These are phyloP conservation scores for Crucihimalaya himalaica DNA, from an alignment of 345 rosid genomes.

Conservation along the genomic window DNA sequence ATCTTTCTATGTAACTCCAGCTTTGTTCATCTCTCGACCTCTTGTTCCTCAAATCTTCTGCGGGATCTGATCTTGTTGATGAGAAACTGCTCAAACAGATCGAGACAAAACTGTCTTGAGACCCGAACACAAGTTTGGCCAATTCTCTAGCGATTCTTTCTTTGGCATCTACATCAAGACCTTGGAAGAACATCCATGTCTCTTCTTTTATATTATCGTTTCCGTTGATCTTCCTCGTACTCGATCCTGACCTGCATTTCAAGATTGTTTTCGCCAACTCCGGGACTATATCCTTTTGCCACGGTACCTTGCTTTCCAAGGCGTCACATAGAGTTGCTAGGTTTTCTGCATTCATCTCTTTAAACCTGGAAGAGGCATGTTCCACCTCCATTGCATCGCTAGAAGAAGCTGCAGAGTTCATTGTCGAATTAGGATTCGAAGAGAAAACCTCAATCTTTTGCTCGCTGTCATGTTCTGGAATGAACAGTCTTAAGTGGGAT, in stretches of 20 bases:
- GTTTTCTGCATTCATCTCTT: slow-evolving; percentile 59
- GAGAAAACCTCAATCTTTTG: slow-evolving; percentile 33
- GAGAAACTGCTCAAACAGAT: slow-evolving; percentile 66
- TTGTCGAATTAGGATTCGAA: slow-evolving; percentile 53
- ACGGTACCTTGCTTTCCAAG: slow-evolving; percentile 72
- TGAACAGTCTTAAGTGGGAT: slow-evolving; percentile 47
- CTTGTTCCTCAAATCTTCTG: slow-evolving; percentile 63
- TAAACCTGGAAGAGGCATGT: slow-evolving; percentile 47
- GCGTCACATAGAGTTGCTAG: slow-evolving; percentile 53
- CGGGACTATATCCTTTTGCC: slow-evolving; percentile 60
- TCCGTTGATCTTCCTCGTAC: slow-evolving; percentile 45
- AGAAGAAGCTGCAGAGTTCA: slow-evolving; percentile 64
- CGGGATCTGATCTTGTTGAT: slow-evolving; percentile 54
- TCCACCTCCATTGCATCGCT: slow-evolving; percentile 72
- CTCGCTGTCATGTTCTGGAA: slow-evolving; percentile 46
- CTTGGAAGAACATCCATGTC: slow-evolving; percentile 81
- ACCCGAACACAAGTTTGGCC: slow-evolving; percentile 64
- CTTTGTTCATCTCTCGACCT: slow-evolving; percentile 63
- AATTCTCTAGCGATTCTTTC: slow-evolving; percentile 74
- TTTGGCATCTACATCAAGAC: slow-evolving; percentile 65
- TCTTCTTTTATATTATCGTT: slow-evolving; percentile 52
- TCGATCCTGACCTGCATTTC: slow-evolving; percentile 69
- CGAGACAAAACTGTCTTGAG: slow-evolving; percentile 48
- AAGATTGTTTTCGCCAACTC: slow-evolving; percentile 63
- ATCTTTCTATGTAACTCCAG: slow-evolving; percentile 62